phyloP scores from a whole-genome alignment of 108 stramenopile species.

The Pseudonitzschia pungens region DNA sequence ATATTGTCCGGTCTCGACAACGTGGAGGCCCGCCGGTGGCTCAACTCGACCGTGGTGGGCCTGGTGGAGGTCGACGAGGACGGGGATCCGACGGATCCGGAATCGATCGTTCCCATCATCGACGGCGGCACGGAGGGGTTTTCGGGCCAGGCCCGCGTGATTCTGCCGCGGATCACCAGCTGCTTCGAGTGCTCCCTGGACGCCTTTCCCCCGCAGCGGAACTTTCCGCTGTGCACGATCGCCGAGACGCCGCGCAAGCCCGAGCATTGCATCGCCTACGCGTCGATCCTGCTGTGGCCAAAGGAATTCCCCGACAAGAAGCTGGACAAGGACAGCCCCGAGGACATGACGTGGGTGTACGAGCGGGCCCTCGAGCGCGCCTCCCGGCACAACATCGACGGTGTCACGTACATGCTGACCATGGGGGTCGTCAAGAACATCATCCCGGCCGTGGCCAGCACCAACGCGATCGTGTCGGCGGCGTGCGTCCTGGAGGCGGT shows the following conservation, averaged over 20 bases:
- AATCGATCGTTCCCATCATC: slow-evolving; percentile 94
- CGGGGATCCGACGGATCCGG: slow-evolving; percentile 86
- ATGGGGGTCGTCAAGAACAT: slow-evolving; percentile 99
- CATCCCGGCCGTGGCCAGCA: slow-evolving; percentile 98
- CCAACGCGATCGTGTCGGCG: slow-evolving; percentile 98
- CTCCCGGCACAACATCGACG: slow-evolving; percentile 79
- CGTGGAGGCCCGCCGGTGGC: slow-evolving; percentile 95
- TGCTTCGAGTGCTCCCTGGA: slow-evolving; percentile 99
- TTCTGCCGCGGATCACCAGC: slow-evolving; percentile 92
- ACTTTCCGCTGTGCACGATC: slow-evolving; percentile 97
- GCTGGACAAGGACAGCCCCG: slow-evolving; percentile 91
- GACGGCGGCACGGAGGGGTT: slow-evolving; percentile 99
- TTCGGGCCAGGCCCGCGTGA: slow-evolving; percentile 97
- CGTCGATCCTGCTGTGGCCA: slow-evolving; percentile 90
- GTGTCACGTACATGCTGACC: slow-evolving; percentile 91
- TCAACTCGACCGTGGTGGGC: slow-evolving; percentile 92
- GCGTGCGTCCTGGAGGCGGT: slow-evolving; percentile 95
- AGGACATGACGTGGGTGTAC: slow-evolving; percentile 96
- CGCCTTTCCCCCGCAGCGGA: slow-evolving; percentile 92
- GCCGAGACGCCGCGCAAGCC: slow-evolving; percentile 98
- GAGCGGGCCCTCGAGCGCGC: slow-evolving; percentile 87
- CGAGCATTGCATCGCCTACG: slow-evolving; percentile 99
- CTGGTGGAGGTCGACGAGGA: slow-evolving; percentile 93
- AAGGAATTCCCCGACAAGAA: slow-evolving; percentile 89
- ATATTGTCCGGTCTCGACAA: slow-evolving; percentile 99